Base-by-base conservation (phyloP, 257 asterid genomes). In the Salvia rosmarinus region DNA sequence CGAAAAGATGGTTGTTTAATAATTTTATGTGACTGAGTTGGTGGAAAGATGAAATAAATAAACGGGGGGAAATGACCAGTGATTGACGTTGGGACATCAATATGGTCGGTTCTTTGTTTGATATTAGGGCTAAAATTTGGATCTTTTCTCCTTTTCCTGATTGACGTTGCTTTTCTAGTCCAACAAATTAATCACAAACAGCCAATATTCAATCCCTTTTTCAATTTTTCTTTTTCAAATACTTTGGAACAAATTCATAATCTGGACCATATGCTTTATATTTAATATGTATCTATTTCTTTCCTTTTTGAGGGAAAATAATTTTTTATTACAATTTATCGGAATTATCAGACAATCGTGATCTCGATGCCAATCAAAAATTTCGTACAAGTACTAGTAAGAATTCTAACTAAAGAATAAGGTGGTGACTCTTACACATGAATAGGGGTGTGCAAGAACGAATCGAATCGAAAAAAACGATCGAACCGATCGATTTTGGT, bases 11-110 rank as follows among this genome's bases (percentile, higher is more conserved):
- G 19, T 9, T 1, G 21, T 46, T 75, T 19, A 67, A 21, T 35
- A 35, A 75, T 44, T 9, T 47, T 25, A 47, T 46, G n/a, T 67
- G 11, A 7, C 59, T 47, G 57, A 46, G 61, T 59, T 75, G 79
- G 71, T 68, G 63, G 58, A 37, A 21, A 34, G 47, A 67, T 32
- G 25, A 56, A 64, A 47, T 8, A 32, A 32, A 32, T 32, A 32
- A 32, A 32, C 37, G 50, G 17, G 67, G 51, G 56, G 69, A 67
- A 65, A 47, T 50, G 73, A 74, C 79, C 16, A 46, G 58, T 49
- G 75, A 60, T 67, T 75, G 75, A 68, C 57, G 50, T 51, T 58
- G 43, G 74, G 68, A 21, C 9, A 44, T 54, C 4, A 4, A 12
- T 28, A 28, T 16, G 20, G 14, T 34, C 49, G 32, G 7, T 52